These are phyloP conservation scores for Candida andamanensis DNA, from an alignment of 805 yeast species.

Conservation along the genomic window DNA sequence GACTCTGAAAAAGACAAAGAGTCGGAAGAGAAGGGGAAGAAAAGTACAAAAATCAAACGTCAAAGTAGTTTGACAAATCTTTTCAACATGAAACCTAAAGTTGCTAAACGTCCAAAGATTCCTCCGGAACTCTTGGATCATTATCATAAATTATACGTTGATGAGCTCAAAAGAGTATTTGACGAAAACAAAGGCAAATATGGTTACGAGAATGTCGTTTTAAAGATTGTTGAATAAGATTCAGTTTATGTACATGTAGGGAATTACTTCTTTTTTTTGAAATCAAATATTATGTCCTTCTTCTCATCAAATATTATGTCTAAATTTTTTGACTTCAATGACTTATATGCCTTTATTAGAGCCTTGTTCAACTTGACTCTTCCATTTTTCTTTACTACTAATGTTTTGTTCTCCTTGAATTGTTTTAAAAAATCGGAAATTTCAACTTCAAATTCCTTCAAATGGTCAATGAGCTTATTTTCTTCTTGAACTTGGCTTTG, in stretches of 20 bases:
- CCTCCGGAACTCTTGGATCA: slow-evolving; percentile 49
- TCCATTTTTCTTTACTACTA: slow-evolving; percentile 8
- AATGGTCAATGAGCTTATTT: slow-evolving; percentile 7
- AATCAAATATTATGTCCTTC: slow-evolving; percentile 11
- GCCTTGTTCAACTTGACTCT: slow-evolving; percentile 29
- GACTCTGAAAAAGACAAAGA: slow-evolving; percentile 10
- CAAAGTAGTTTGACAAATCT: slow-evolving; percentile 17
- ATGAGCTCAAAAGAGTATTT: slow-evolving; percentile 58
- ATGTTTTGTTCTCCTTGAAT: slow-evolving; percentile 9
- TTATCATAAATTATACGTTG: slow-evolving; percentile 68
- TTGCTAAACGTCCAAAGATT: slow-evolving; percentile 21
- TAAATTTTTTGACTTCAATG: slow-evolving; percentile 17
- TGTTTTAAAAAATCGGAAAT: slow-evolving; percentile 8
- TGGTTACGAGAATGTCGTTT: slow-evolving; percentile 45
- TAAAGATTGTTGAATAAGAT: slow-evolving; percentile 36
- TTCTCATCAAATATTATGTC: slow-evolving; percentile 5
- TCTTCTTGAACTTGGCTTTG: slow-evolving; percentile 18
- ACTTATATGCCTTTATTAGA: slow-evolving; percentile 27
- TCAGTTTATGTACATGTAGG: background rate
- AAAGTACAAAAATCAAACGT: background rate
- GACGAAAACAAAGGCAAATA: slow-evolving; percentile 59
- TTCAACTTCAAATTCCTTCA: slow-evolving; percentile 9
- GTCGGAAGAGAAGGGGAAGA: slow-evolving; percentile 3
- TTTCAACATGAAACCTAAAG: slow-evolving; percentile 16
- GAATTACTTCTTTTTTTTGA: slow-evolving; percentile 1